Conservation (phyloP, 192 early-diverging fungal genomes). For the Umbelopsis sp. region DNA sequence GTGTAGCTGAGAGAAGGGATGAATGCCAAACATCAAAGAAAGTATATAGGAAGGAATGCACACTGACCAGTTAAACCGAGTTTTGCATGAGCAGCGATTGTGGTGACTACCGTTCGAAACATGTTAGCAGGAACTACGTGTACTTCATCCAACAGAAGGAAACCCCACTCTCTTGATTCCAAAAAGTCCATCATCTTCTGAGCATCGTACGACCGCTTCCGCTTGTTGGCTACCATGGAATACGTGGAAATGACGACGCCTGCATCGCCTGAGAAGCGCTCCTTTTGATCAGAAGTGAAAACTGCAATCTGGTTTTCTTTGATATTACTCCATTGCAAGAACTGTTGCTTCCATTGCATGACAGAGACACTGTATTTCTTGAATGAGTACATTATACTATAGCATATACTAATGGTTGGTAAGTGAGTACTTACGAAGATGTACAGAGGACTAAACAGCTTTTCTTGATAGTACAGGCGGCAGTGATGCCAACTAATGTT, state of each 20-base stretch:
- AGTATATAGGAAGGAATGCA: too few species aligned
- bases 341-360: constrained; percentile 98
- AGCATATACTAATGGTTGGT: background rate
- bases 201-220: constrained; percentile 92
- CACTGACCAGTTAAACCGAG: constrained; percentile 86
- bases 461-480: constrained; percentile 96
- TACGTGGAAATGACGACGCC: constrained; percentile 98
- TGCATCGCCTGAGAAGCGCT: constrained; percentile 82
- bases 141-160: constrained; percentile 96
- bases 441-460: constrained; percentile 94
- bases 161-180: constrained; percentile 91
- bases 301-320: constrained; percentile 90
- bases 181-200: constrained; percentile 97
- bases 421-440: constrained; percentile 48
- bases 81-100: constrained; percentile 91
- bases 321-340: constrained; percentile 92
- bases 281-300: constrained; percentile 94
- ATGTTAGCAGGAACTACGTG: constrained; percentile 98
- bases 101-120: constrained; percentile 91
- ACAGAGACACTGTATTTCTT: constrained; percentile 75
- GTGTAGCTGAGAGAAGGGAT: constrained; percentile 64
- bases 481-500: constrained; percentile 97
- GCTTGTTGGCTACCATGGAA: constrained; percentile 92
- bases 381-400: constrained; percentile 1
- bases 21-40: background rate